Conservation (phyloP, 306 rosid genomes). For the Glycine soja region DNA sequence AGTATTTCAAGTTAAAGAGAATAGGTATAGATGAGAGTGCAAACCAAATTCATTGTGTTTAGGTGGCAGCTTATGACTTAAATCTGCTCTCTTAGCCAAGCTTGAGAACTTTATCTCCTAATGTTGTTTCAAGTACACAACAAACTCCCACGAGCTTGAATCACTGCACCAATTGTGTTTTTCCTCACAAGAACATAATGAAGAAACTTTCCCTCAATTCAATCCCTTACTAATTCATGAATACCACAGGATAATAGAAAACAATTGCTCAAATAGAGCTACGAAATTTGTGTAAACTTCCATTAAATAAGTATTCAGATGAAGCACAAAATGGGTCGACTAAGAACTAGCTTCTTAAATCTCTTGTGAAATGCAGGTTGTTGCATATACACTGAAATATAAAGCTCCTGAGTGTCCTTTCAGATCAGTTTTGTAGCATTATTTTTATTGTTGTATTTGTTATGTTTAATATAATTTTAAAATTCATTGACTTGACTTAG, state of each 20-base stretch:
- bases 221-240: constrained; percentile 6
- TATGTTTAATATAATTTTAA: constrained; percentile 12
- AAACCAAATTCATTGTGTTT: constrained; percentile 13
- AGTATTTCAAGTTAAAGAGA: neutral
- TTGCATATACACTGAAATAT: constrained; percentile 10
- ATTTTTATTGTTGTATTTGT: constrained; percentile 35
- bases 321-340: neutral
- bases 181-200: constrained; percentile 1
- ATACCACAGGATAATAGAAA: neutral
- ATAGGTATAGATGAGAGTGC: neutral
- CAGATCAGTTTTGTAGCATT: constrained; percentile 1
- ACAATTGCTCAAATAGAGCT: neutral
- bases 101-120: neutral
- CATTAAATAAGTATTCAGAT: neutral
- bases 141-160: neutral
- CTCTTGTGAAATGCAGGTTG: constrained; percentile 8
- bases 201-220: neutral
- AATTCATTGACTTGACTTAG: constrained; percentile 26
- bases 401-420: neutral
- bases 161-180: neutral
- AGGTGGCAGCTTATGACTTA: constrained; percentile 6
- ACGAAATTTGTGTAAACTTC: neutral
- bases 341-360: neutral
- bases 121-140: neutral
- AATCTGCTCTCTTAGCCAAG: neutral